A percentile compares a stretch with the other conserved stretches of the same genome.
These are phyloP conservation scores for Stipa capillata DNA, from an alignment of 176 grass and related monocot genomes.

Conservation along the genomic window DNA sequence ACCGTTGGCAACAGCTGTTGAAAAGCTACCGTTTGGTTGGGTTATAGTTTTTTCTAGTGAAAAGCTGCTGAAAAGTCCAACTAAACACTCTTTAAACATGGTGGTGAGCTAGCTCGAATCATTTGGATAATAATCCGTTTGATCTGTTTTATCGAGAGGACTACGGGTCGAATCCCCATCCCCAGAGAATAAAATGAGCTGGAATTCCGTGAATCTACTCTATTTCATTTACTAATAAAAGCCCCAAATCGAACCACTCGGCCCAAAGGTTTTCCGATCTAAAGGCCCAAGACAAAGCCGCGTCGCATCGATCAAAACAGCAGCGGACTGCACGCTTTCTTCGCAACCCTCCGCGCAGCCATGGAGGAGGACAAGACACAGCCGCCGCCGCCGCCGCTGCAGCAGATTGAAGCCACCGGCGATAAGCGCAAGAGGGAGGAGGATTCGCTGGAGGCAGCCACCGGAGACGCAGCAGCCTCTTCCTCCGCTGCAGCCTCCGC, in stretches of 20 bases:
- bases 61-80: too few relatives aligned
- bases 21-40: too few relatives aligned
- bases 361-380: background rate
- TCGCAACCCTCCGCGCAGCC: background rate
- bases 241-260: background rate
- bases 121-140: too few relatives aligned
- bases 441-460: background rate
- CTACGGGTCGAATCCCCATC: too few relatives aligned
- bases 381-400: background rate
- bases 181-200: too few relatives aligned
- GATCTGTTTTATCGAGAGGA: too few relatives aligned
- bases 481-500: background rate
- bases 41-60: too few relatives aligned
- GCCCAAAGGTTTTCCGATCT: too few relatives aligned
- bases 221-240: background rate
- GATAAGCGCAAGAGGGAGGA: conserved; percentile 71
- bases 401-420: background rate
- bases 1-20: too few relatives aligned
- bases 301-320: background rate
- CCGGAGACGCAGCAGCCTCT: background rate
- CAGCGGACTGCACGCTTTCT: background rate
- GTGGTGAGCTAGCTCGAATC: too few relatives aligned
- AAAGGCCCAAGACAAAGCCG: background rate
- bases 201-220: too few relatives aligned
- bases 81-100: too few relatives aligned